phyloP scores from a whole-genome alignment of 2,329 filamentous ascomycete genomes.

The Emmonsiellopsis sp. region DNA sequence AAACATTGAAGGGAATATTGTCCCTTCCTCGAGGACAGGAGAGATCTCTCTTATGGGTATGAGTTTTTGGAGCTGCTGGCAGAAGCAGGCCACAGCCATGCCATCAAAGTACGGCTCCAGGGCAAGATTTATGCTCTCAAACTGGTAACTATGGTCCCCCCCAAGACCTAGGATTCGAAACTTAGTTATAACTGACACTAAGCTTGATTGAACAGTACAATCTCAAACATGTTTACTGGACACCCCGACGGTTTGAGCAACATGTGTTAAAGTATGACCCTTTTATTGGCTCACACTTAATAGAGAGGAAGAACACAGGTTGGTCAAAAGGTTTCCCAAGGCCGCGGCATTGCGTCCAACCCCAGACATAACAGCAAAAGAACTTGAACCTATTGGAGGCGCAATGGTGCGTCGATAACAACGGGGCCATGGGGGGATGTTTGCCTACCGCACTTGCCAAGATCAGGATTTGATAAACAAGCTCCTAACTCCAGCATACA shows the following conservation, averaged over 20 bases:
- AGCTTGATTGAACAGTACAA: background rate
- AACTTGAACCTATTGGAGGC: constrained; percentile 20
- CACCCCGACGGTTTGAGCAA: constrained; percentile 1
- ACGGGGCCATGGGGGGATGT: constrained; percentile 47
- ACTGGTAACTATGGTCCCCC: background rate
- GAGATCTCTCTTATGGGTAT: no score
- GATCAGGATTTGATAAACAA: constrained; percentile 40
- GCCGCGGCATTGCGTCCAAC: no score
- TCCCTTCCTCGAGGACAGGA: no score
- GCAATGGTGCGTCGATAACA: constrained; percentile 45
- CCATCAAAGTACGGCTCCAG: constrained; percentile 3
- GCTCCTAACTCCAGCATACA: constrained; percentile 35
- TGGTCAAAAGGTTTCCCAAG: background rate
- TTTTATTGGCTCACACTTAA: constrained; percentile 3
- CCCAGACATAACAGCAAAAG: no score
- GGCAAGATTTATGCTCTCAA: constrained; percentile 6
- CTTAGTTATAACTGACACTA: background rate
- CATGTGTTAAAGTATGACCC: constrained; percentile 3
- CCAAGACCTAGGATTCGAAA: background rate
- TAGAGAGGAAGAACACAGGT: background rate
- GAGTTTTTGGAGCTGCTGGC: constrained; percentile 1
- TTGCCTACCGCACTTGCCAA: constrained; percentile 41
- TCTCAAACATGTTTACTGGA: constrained; percentile 1
- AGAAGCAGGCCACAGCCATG: background rate
- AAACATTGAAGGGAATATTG: no score